Evolutionary conservation across 73 alveolate species (phyloP).

Genomic region (Paramecium biaurelia): DNA sequence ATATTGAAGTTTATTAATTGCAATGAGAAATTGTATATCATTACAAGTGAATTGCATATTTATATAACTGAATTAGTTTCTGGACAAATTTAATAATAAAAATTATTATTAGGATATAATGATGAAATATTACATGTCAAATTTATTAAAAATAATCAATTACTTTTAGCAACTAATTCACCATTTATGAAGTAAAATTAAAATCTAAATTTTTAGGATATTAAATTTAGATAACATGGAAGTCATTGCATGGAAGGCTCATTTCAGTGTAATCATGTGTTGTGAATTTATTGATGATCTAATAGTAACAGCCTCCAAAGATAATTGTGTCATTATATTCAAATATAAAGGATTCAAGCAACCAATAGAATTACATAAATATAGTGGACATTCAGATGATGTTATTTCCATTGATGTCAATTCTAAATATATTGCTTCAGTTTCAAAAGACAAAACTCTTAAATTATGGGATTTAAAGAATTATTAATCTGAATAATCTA

Average conservation of each 20-base stretch:
- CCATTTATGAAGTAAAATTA: conserved; percentile 51
- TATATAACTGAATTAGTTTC: background rate
- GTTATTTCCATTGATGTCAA: conserved; percentile 80
- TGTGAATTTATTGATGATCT: conserved; percentile 23
- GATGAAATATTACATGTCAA: conserved; percentile 66
- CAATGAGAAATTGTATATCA: conserved; percentile 41
- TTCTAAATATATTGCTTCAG: conserved; percentile 81
- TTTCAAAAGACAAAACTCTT: conserved; percentile 89
- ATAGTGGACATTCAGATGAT: conserved; percentile 92
- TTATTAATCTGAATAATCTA: conserved; percentile 63
- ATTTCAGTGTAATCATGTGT: background rate
- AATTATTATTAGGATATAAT: conserved; percentile 59
- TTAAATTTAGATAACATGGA: conserved; percentile 30
- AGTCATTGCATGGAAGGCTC: conserved; percentile 1
- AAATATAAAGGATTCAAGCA: conserved; percentile 5
- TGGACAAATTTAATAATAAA: conserved; percentile 35
- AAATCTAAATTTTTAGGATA: background rate
- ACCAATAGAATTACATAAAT: conserved; percentile 5
- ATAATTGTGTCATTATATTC: conserved; percentile 29
- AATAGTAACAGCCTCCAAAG: conserved; percentile 36
- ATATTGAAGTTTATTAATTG: background rate
- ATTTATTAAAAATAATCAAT: conserved; percentile 35
- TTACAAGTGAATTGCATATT: conserved; percentile 53
- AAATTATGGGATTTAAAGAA: conserved; percentile 86
- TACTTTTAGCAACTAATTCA: conserved; percentile 47